Evolutionary conservation across 129 eudicot genomes (phyloP).

Genomic region (Flaveria ramosissima): DNA sequence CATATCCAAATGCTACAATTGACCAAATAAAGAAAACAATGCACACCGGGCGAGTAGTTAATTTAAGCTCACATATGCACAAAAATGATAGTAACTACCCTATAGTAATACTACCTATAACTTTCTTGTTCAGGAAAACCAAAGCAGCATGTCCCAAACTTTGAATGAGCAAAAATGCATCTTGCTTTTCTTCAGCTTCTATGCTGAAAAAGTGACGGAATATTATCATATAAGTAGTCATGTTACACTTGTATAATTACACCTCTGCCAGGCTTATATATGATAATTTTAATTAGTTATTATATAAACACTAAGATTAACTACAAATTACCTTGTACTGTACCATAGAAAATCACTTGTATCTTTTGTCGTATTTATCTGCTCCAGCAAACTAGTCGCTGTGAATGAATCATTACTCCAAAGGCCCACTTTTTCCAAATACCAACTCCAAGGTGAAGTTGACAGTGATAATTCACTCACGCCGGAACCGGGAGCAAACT

Average conservation of each 20-base stretch:
- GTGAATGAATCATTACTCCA: conserved; percentile 54
- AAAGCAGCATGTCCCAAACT: conserved; percentile 91
- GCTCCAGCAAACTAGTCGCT: conserved; percentile 59
- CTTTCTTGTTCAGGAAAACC: conserved; percentile 64
- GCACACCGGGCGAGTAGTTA: neutral
- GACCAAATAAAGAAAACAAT: neutral
- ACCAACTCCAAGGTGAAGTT: conserved; percentile 70
- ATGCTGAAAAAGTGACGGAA: conserved; percentile 45
- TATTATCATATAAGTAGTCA: neutral
- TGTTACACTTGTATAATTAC: neutral
- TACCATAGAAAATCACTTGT: conserved; percentile 79
- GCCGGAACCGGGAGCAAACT: conserved; percentile 27
- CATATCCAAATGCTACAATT: conserved; percentile 68
- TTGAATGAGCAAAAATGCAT: conserved; percentile 50
- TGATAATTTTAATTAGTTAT: neutral
- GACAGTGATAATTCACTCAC: conserved; percentile 41
- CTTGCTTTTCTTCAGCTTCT: conserved; percentile 47
- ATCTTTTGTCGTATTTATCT: conserved; percentile 72
- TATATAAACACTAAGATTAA: neutral
- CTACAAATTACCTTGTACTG: conserved; percentile 59
- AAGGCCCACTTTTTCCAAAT: conserved; percentile 61
- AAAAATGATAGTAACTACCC: neutral
- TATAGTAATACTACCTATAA: conserved; percentile 45
- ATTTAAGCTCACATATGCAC: neutral
- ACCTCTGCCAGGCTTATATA: neutral